Evolutionary conservation across 1,139 yeast genomes (phyloP).

Genomic region (Yamadazyma taylorii): DNA sequence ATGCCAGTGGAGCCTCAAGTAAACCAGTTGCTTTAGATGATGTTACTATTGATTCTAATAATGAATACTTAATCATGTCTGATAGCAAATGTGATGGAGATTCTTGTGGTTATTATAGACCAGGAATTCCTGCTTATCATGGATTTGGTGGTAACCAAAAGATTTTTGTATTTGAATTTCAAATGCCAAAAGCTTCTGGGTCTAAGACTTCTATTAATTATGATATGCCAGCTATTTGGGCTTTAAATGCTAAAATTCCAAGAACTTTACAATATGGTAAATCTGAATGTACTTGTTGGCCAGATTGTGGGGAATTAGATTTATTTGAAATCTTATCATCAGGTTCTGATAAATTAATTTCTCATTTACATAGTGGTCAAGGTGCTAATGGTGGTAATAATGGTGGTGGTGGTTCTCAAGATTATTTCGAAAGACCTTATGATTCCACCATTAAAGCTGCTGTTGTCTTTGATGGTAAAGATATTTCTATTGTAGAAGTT

Average conservation of each 20-base stretch:
- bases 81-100: constrained; percentile 53
- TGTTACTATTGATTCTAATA: constrained; percentile 53
- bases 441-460: constrained; percentile 83
- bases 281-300: constrained; percentile 72
- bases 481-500: constrained; percentile 60
- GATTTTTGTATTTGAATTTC: constrained; percentile 71
- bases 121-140: constrained; percentile 70
- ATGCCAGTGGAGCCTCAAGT: constrained; percentile 72
- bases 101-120: constrained; percentile 69
- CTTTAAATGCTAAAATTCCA: constrained; percentile 73
- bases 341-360: constrained; percentile 72
- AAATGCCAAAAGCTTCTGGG: constrained; percentile 54
- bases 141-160: constrained; percentile 67
- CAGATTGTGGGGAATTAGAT: constrained; percentile 78
- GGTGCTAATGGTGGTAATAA: constrained; percentile 79
- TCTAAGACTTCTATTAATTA: constrained; percentile 31
- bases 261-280: constrained; percentile 74
- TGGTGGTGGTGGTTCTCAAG: constrained; percentile 92
- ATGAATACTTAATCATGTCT: constrained; percentile 63
- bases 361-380: constrained; percentile 87
- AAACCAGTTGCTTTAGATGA: constrained; percentile 54
- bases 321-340: constrained; percentile 71
- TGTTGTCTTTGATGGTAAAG: constrained; percentile 63
- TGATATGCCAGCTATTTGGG: constrained; percentile 81
- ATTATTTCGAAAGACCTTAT: constrained; percentile 85